Evolutionary conservation across 2,329 filamentous ascomycete species (phyloP), one percentile per base, ranked within the genome.

Genomic region (Cladorrhinum sp.): DNA sequence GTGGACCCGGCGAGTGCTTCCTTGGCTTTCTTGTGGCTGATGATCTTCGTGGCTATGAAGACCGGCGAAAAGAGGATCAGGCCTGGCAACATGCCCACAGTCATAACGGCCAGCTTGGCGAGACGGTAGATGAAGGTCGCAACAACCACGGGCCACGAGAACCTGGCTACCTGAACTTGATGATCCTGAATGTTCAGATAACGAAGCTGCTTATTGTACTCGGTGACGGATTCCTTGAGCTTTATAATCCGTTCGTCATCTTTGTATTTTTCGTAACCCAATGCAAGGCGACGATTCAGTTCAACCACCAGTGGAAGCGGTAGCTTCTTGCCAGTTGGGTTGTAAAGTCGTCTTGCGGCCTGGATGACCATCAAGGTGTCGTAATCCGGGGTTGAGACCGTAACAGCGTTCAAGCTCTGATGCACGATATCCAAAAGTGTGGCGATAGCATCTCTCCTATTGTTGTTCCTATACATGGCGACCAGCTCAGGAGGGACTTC

Each of bases 281-380:
- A 89, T 60, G 96, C 90, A 5, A 99, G 83, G 36, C 93, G 87
- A 55, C 93, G 85, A 76, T 98, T 98, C 55, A 99, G 85, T 77
- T 99, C 95, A 29, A 98, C 91, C 9, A 98, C 91, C 71, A 93
- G 90, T 0, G 93, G 92, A 22, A 98, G 82, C 6, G 93, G 93
- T 38, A 98, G 82, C 74, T 96, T 96, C 78, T 93, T 96, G 68
- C 92, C 92, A 54, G 92, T 95, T 10, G 92, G 91, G 71, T 96
- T 97, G 77, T 99, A 99, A 25, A 99, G 81, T 54, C 95, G 86
- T 64, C 95, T 86, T 6, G 93, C 93, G 38, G 93, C 93, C 82
- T 98, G 95, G 61, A 98, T 96, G 67, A 96, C 83, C 93, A 96
- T 96, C 22, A 98, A 81, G 2, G 93, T 98, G 69, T 98, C 93